phyloP scores from a whole-genome alignment of 495 filamentous ascomycete genomes.

The Penicillium longicatenatum region DNA sequence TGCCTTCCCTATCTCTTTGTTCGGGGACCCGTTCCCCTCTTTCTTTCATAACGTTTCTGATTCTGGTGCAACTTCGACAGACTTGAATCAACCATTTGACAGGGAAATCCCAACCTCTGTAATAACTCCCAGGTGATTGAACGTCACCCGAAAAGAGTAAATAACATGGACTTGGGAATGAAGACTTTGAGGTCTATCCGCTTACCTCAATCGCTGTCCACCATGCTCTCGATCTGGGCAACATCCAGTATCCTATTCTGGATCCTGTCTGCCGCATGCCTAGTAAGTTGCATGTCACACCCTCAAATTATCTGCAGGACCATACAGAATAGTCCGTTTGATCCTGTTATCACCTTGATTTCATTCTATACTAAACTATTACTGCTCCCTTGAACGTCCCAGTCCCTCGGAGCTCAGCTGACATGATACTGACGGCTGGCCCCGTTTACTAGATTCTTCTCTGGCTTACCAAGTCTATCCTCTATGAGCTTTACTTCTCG shows the following conservation, averaged over 20 bases:
- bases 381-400: not conserved
- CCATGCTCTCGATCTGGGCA: conserved; percentile 15
- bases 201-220: conserved; percentile 1
- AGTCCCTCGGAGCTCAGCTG: not conserved
- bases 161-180: conserved; percentile 15
- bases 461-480: conserved; percentile 13
- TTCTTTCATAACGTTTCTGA: not conserved
- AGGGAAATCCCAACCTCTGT: not conserved
- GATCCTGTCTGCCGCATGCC: conserved; percentile 18
- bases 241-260: conserved; percentile 16
- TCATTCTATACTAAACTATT: not conserved
- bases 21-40: not conserved
- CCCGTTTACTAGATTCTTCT: conserved; percentile 16
- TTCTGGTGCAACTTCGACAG: conserved; percentile 3
- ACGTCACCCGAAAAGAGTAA: conserved; percentile 15
- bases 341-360: not conserved
- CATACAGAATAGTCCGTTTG: conserved; percentile 4
- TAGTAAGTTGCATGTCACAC: conserved; percentile 31
- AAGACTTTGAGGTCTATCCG: conserved; percentile 10
- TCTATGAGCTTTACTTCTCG: conserved; percentile 54
- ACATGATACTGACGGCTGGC: conserved; percentile 10
- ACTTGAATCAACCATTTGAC: not conserved
- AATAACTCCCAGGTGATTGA: not conserved
- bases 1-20: not conserved
- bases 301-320: conserved; percentile 17